phyloP scores from a whole-genome alignment of 139 green algal species.

The Edaphochlamys debaryana region DNA sequence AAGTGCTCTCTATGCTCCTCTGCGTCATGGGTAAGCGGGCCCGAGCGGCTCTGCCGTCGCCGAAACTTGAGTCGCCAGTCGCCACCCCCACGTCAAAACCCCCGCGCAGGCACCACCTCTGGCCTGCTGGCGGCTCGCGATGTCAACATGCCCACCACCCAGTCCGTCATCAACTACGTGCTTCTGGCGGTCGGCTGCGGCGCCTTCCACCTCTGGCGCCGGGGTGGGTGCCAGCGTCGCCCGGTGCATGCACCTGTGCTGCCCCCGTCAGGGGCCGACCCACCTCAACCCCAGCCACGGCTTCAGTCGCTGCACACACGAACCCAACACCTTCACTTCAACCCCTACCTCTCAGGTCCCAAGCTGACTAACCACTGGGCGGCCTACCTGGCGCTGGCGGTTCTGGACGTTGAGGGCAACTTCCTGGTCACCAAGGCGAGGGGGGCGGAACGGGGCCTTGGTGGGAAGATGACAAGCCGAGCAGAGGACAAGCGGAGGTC shows the following conservation, averaged over 20 bases:
- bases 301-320: too few species aligned
- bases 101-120: conserved; percentile 58
- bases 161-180: conserved; percentile 75
- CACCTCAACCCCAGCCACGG: too few species aligned
- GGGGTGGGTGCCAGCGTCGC: not conserved
- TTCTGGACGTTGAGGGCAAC: conserved; percentile 86
- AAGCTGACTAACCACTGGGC: not conserved
- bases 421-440: conserved; percentile 55
- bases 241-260: too few species aligned
- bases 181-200: conserved; percentile 63
- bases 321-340: too few species aligned
- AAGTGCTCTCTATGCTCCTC: conserved; percentile 66
- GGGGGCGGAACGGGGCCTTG: too few species aligned
- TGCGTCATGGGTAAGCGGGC: conserved; percentile 57
- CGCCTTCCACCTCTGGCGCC: not conserved
- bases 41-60: not conserved
- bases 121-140: conserved; percentile 54
- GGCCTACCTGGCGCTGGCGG: conserved; percentile 68
- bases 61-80: not conserved
- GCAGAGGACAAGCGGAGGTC: too few species aligned
- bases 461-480: too few species aligned
- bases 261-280: too few species aligned
- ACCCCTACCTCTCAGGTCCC: not conserved
- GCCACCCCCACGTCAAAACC: not conserved
- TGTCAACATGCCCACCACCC: conserved; percentile 67